Base-by-base conservation (phyloP, 805 yeast genomes). In the Candida odintsovae region DNA sequence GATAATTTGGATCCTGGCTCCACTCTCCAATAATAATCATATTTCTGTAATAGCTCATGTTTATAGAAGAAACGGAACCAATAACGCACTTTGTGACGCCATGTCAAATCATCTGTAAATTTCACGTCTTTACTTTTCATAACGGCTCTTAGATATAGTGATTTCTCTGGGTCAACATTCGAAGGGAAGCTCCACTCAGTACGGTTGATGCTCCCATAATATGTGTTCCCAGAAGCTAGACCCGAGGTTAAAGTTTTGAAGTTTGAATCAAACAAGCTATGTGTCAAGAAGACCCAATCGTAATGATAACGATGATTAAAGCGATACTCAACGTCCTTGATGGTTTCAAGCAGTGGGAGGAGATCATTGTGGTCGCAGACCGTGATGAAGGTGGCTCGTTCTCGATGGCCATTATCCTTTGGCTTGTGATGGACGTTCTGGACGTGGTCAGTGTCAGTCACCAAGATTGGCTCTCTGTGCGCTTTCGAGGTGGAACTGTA, bases 281-380 rank as follows among this genome's bases (percentile, higher is more conserved):
- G 86, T 59, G 83, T 84, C 41, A 86, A 62, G 52, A 86, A 84
- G 2, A 83, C 81, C 87, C 89, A 86, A 62, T 84, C 90, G 58
- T 86, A 85, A 55, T 80, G 75, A 59, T 65, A 81, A 36, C 68
- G 64, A 26, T 57, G 19, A 61, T 86, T 86, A 68, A 84, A 86
- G 37, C 89, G 66, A 52, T 74, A 79, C 56, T 84, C 85, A 40
- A 80, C 75, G 46, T 72, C 71, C 52, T 77, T 74, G 40, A 85
- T 74, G 9, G 90, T 72, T 36, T 72, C 72, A 6, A 80, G 59
- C 53, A 85, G 65, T 7, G 67, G 69, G 57, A 70, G 74, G 6
- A 83, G 63, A 45, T 86, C 90, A 4, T 64, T 52, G 61, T 86
- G 83, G 53, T 86, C 72, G 39, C 31, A 22, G 6, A 39, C 11